Base-by-base conservation (phyloP, 768 basidiomycete species). In the Russula vinacea region DNA sequence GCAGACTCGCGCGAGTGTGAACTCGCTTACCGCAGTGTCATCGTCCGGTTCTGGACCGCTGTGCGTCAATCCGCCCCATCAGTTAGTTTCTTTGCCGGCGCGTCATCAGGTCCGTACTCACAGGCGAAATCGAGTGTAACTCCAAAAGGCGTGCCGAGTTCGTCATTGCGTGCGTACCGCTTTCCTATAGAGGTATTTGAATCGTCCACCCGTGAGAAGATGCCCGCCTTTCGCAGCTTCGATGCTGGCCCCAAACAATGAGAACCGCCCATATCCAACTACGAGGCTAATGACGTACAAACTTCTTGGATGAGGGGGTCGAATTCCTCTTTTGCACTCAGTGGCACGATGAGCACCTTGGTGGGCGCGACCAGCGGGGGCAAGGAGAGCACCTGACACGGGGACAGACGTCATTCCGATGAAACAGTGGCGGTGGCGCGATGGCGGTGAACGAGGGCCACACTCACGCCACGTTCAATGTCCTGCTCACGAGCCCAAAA, bases 141-240 rank as follows among this genome's bases (percentile, higher is more conserved):
- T 56, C 96, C 97, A 75, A 89, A 99, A 1, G 97, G 97, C 35
- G 97, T 98, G 67, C 97, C 97, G 51, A 99, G 83, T 77, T 98
- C 97, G 76, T 99, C 97, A 76, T 98, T 99, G 63, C 97, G 85
- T 14, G 97, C 87, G 77, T 98, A 98, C 16, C 96, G 93, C 78
- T 92, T 95, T 47, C 97, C 97, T 72, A 98, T 98, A 9, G 92
- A 89, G 39, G 90, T 87, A 70, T 89, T 91, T 26, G 95, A 98
- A 73, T 98, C 96, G 74, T 98, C 97, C 3, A 98, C 95, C 57
- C 94, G 84, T 54, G 92, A 88, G 73, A 94, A 92, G 58, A 98
- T 83, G 65, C 97, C 96, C 9, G 88, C 89, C 72, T 83, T 83
- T 68, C 97, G 89, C 72, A 98, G 79, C 74, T 94, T 92, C 39